phyloP scores from a whole-genome alignment of 305 asterid genomes.

The Fraxinus xanthoxyloides region DNA sequence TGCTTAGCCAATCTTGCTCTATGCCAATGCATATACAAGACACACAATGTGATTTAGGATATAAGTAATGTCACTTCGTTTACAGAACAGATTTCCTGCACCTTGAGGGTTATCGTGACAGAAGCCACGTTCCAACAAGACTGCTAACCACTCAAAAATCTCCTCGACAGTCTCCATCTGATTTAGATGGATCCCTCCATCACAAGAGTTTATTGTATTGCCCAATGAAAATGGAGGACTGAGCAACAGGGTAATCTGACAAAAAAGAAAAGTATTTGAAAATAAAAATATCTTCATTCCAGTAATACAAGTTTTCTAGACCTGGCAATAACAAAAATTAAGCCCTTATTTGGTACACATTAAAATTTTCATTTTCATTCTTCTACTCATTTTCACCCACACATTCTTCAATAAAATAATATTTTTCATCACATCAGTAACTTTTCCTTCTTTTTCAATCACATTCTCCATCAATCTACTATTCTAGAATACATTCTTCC shows the following conservation, averaged over 20 bases:
- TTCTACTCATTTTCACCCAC: too few species aligned
- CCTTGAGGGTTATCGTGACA: constrained; percentile 95
- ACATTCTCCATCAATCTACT: too few species aligned
- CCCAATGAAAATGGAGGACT: constrained; percentile 46
- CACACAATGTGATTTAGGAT: constrained; percentile 15
- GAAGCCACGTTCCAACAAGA: constrained; percentile 93
- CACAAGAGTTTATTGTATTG: constrained; percentile 31
- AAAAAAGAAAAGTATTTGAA: constrained; percentile 16
- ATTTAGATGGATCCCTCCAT: constrained; percentile 37
- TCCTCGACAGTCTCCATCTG: constrained; percentile 62
- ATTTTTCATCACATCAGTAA: too few species aligned
- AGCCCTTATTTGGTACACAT: too few species aligned
- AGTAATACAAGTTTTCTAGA: constrained; percentile 6
- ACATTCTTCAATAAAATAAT: too few species aligned
- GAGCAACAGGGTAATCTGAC: constrained; percentile 72
- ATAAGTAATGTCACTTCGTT: constrained; percentile 4
- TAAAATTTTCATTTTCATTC: too few species aligned
- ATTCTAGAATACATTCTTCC: too few species aligned
- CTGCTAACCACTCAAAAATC: constrained; percentile 69
- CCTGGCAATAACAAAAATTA: constrained; percentile 4
- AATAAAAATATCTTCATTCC: constrained; percentile 11
- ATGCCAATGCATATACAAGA: constrained; percentile 16
- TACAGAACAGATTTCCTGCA: constrained; percentile 22
- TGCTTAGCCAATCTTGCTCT: background rate
- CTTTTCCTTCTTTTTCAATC: too few species aligned